Evolutionary conservation across 1,139 yeast genomes (phyloP).

Genomic region (Scheffersomyces segobiensis): DNA sequence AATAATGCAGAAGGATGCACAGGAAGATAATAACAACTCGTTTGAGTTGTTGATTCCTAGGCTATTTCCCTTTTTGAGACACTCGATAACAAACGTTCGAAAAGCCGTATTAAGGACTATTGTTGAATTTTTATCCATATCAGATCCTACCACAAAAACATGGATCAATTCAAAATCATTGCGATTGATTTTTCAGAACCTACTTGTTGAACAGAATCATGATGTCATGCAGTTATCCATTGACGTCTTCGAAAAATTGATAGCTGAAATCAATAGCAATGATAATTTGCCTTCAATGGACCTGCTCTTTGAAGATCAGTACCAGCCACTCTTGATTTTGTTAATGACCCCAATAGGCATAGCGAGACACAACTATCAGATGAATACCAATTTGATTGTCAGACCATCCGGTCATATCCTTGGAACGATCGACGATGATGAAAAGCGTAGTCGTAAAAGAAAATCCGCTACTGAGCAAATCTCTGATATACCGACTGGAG

Average conservation of each 20-base stretch:
- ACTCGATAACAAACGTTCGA: conserved; percentile 89
- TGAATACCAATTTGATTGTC: conserved; percentile 73
- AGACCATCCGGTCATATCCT: conserved; percentile 75
- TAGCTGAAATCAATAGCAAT: conserved; percentile 43
- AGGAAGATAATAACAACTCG: conserved; percentile 30
- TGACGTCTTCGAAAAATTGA: conserved; percentile 58
- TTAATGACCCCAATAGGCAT: conserved; percentile 94
- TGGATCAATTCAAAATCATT: conserved; percentile 81
- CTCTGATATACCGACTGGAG: conserved; percentile 53
- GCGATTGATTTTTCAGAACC: conserved; percentile 80
- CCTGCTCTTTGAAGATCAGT: conserved; percentile 51
- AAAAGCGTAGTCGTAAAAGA: conserved; percentile 36
- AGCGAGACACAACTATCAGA: conserved; percentile 81
- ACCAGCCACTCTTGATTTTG: conserved; percentile 64
- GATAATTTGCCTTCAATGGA: conserved; percentile 41
- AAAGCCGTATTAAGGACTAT: conserved; percentile 84
- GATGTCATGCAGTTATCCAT: conserved; percentile 68
- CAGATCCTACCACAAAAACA: conserved; percentile 61
- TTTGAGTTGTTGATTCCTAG: conserved; percentile 85
- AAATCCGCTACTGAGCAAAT: conserved; percentile 24
- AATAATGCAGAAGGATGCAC: conserved; percentile 65
- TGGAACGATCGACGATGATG: conserved; percentile 24
- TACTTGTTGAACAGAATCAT: conserved; percentile 83
- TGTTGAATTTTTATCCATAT: conserved; percentile 70
- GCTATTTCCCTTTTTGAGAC: conserved; percentile 88